Conservation (phyloP, 2,329 filamentous ascomycete species). For the Fusarium xyrophilum region DNA sequence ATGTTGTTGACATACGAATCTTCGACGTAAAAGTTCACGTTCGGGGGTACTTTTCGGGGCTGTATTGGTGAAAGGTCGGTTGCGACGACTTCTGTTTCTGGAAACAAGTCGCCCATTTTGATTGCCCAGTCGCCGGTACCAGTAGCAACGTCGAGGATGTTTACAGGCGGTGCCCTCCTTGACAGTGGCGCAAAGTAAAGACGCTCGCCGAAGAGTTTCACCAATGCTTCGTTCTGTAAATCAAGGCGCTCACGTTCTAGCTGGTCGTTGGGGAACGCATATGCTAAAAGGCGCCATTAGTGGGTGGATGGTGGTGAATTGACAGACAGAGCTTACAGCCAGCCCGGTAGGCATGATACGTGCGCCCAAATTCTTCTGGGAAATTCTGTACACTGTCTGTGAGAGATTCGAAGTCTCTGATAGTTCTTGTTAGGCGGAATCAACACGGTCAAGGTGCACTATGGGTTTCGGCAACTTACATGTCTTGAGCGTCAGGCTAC, state of each 20-base stretch:
- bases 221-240: slow-evolving; percentile 49
- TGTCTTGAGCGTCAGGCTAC: slow-evolving; percentile 34
- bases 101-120: slow-evolving; percentile 69
- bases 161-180: slow-evolving; percentile 45
- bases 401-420: slow-evolving; percentile 47
- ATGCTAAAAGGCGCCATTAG: slow-evolving; percentile 45
- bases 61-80: slow-evolving; percentile 74
- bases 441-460: not conserved
- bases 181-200: slow-evolving; percentile 55
- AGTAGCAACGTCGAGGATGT: slow-evolving; percentile 54
- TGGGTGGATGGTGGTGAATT: not conserved
- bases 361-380: slow-evolving; percentile 54
- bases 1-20: slow-evolving; percentile 55
- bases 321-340: slow-evolving; percentile 50
- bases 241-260: slow-evolving; percentile 52
- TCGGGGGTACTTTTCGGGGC: slow-evolving; percentile 69
- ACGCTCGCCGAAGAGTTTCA: slow-evolving; percentile 48
- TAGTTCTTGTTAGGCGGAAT: slow-evolving; percentile 22
- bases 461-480: slow-evolving; percentile 29
- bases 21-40: slow-evolving; percentile 77
- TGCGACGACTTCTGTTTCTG: slow-evolving; percentile 63
- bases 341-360: slow-evolving; percentile 56
- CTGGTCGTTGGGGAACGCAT: slow-evolving; percentile 55
- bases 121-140: slow-evolving; percentile 68
- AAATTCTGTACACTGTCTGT: slow-evolving; percentile 53